A percentile compares a stretch with the other conserved stretches of the same genome.
phyloP scores from a whole-genome alignment of 106 monocot genomes.

The Cymbidium sinense region DNA sequence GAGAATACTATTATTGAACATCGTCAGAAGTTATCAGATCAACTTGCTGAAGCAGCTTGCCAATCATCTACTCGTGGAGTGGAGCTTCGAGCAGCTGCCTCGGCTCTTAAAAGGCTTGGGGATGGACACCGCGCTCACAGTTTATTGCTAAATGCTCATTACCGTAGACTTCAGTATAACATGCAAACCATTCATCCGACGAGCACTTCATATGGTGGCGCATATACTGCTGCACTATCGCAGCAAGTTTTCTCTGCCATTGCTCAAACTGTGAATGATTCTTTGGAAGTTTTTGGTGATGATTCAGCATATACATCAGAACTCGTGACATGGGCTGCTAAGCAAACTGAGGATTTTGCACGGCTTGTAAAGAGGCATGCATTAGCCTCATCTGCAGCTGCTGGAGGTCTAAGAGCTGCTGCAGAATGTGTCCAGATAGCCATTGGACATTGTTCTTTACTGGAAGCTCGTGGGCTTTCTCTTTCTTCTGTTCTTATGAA shows the following conservation, averaged over 20 bases:
- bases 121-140: conserved; percentile 84
- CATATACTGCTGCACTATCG: conserved; percentile 86
- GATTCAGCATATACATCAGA: conserved; percentile 76
- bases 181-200: conserved; percentile 92
- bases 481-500: conserved; percentile 86
- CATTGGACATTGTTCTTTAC: conserved; percentile 82
- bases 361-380: conserved; percentile 84
- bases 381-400: conserved; percentile 87
- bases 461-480: conserved; percentile 69
- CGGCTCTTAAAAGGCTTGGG: conserved; percentile 90
- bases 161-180: conserved; percentile 77
- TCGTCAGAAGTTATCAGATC: conserved; percentile 71
- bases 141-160: conserved; percentile 74
- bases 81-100: conserved; percentile 83
- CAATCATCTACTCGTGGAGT: conserved; percentile 90
- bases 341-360: conserved; percentile 74
- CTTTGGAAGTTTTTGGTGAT: conserved; percentile 74
- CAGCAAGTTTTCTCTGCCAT: conserved; percentile 95
- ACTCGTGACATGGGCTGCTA: conserved; percentile 78
- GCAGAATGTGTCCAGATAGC: conserved; percentile 95
- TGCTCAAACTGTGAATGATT: conserved; percentile 86
- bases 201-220: conserved; percentile 91
- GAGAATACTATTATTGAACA: conserved; percentile 38
- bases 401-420: conserved; percentile 87
- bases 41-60: conserved; percentile 92